A percentile compares a stretch with the other conserved stretches of the same genome.
These are phyloP conservation scores for Suillus luteus DNA, from an alignment of 768 basidiomycete species.

Conservation along the genomic window DNA sequence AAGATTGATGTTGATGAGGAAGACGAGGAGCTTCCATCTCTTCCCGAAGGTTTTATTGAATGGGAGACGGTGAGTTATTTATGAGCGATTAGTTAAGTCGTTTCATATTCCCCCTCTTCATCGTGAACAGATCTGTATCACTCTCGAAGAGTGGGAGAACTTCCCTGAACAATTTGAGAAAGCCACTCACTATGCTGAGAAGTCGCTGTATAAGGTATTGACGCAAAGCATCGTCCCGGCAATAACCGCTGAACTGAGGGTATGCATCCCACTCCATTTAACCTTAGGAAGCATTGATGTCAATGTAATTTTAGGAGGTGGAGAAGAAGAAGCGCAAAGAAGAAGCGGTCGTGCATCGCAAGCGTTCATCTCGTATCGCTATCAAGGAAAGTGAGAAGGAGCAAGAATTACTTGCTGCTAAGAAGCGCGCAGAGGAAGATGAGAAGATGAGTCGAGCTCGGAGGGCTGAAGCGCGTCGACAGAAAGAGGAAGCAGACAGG, in stretches of 20 bases:
- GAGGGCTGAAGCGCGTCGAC: slow-evolving; percentile 55
- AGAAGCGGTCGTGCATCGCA: slow-evolving; percentile 79
- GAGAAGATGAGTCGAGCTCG: slow-evolving; percentile 67
- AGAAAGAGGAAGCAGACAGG: slow-evolving; percentile 59
- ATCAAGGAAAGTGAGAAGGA: slow-evolving; percentile 79
- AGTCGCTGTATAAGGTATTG: slow-evolving; percentile 71
- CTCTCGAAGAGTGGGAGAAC: slow-evolving; percentile 82
- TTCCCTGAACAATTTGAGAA: slow-evolving; percentile 75
- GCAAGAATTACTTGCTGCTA: slow-evolving; percentile 62
- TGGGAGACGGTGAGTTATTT: slow-evolving; percentile 81
- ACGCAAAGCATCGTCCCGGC: slow-evolving; percentile 66
- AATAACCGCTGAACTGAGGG: slow-evolving; percentile 69
- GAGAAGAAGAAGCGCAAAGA: slow-evolving; percentile 64
- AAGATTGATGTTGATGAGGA: slow-evolving; percentile 10
- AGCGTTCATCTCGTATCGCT: slow-evolving; percentile 89
- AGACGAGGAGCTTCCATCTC: slow-evolving; percentile 14
- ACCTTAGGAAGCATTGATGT: slow-evolving; percentile 4
- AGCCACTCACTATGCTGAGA: slow-evolving; percentile 79
- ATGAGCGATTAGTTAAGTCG: background rate
- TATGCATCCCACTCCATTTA: slow-evolving; percentile 33
- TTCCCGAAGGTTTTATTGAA: slow-evolving; percentile 66
- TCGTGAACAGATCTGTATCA: slow-evolving; percentile 69
- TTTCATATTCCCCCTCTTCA: slow-evolving; percentile 9
- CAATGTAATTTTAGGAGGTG: slow-evolving; percentile 49
- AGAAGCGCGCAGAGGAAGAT: slow-evolving; percentile 62